Evolutionary conservation across 2,329 filamentous ascomycete species (phyloP).

Genomic region (Aureobasidium leucospermi): DNA sequence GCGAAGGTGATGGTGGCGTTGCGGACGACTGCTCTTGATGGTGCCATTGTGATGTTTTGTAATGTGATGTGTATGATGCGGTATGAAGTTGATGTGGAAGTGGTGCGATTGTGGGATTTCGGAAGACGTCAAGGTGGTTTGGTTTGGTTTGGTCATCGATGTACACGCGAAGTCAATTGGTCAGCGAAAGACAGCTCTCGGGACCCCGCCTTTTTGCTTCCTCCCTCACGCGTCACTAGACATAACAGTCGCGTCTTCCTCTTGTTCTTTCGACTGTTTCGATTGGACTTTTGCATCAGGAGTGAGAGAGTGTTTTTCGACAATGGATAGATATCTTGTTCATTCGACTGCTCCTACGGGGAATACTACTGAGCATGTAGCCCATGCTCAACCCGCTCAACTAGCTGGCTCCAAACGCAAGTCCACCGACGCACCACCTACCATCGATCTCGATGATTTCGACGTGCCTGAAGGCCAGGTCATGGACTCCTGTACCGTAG

Average conservation of each 20-base stretch:
- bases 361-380: background rate
- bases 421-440: background rate
- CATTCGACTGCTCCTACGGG: background rate
- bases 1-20: background rate
- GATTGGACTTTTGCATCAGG: background rate
- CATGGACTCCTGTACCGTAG: slow-evolving; percentile 12
- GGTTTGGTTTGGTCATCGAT: background rate
- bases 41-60: slow-evolving; percentile 3
- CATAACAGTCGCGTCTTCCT: slow-evolving; percentile 1
- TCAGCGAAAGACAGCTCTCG: background rate
- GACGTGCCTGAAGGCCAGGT: background rate
- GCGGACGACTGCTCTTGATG: slow-evolving; percentile 5
- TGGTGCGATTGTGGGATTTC: background rate
- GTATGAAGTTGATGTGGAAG: background rate
- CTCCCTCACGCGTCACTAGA: background rate
- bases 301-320: no score
- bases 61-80: background rate
- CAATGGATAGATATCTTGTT: background rate
- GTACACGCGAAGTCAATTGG: background rate
- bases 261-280: background rate
- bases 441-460: slow-evolving; percentile 9
- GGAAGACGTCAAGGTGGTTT: background rate
- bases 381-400: background rate
- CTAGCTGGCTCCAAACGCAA: slow-evolving; percentile 12
- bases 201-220: background rate